Evolutionary conservation across 2,329 filamentous ascomycete genomes (phyloP).

Genomic region (Pyricularia pennisetigena): DNA sequence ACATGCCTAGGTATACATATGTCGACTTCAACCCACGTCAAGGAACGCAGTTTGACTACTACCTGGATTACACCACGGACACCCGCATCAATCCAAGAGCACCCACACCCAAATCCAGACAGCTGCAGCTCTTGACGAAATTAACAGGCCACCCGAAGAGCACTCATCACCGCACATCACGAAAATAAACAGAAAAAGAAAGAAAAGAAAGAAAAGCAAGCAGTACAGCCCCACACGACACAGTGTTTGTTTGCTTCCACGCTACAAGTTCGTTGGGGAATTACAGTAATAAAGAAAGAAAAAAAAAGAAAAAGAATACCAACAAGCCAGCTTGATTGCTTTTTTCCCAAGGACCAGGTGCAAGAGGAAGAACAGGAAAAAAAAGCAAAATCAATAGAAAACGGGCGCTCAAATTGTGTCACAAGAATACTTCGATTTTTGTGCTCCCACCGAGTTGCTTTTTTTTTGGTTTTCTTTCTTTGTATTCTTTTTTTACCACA

Average conservation of each 20-base stretch:
- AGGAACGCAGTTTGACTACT: not conserved
- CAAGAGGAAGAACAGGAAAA: not conserved
- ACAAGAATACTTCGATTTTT: not conserved
- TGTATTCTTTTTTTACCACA: not conserved
- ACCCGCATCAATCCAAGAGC: not conserved
- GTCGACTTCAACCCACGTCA: not conserved
- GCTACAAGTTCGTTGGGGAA: not conserved
- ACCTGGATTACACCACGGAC: not conserved
- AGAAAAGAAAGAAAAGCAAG: no score
- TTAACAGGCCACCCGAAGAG: not conserved
- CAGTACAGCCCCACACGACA: not conserved
- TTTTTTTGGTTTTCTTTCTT: not conserved
- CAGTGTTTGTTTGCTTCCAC: not conserved
- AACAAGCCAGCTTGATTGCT: not conserved
- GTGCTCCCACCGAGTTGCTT: not conserved
- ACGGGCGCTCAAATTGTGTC: not conserved
- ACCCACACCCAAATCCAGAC: not conserved
- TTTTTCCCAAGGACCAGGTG: not conserved
- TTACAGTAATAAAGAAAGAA: not conserved
- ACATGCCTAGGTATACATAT: not conserved
- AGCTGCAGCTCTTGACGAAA: not conserved
- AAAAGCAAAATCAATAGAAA: not conserved
- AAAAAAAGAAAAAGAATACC: not conserved
- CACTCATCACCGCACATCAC: not conserved
- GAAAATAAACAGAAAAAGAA: no score